Evolutionary conservation across 441 rosid genomes (phyloP).

Genomic region (Biscutella auriculata): DNA sequence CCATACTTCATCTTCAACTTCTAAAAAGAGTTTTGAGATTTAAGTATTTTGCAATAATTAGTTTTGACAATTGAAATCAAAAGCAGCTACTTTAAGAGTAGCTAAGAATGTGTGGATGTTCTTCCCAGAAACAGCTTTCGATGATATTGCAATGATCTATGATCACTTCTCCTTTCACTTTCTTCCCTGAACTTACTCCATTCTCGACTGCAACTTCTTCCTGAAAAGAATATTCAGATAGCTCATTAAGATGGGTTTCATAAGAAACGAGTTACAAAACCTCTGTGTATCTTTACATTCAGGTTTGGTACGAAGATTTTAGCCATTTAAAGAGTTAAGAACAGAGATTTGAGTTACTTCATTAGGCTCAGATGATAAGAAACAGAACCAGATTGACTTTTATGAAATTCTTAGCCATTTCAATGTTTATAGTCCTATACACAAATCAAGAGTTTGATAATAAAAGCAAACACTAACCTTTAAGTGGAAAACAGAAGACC

Average conservation of each 20-base stretch:
- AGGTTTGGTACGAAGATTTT: not conserved
- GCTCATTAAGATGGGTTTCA: not conserved
- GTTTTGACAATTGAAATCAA: not conserved
- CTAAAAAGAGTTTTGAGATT: not conserved
- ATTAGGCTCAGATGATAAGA: not conserved
- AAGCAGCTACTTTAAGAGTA: slow-evolving; percentile 4
- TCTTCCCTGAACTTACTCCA: slow-evolving; percentile 14
- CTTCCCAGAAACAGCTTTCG: slow-evolving; percentile 54
- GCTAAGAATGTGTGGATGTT: slow-evolving; percentile 40
- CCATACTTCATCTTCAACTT: no score
- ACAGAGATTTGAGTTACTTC: not conserved
- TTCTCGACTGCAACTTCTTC: slow-evolving; percentile 20
- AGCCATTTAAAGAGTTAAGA: not conserved
- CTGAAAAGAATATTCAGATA: slow-evolving; percentile 6
- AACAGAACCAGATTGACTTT: not conserved
- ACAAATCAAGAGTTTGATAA: not conserved
- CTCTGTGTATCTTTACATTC: not conserved
- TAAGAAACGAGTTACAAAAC: not conserved
- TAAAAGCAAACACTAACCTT: slow-evolving; percentile 22
- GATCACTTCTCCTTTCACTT: slow-evolving; percentile 25
- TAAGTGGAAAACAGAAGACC: slow-evolving; percentile 53
- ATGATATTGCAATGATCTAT: slow-evolving; percentile 56
- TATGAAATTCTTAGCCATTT: not conserved
- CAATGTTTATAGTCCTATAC: not conserved
- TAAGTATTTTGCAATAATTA: not conserved